Conservation (phyloP, 345 rosid genomes). For the Eucalyptus polybractea region DNA sequence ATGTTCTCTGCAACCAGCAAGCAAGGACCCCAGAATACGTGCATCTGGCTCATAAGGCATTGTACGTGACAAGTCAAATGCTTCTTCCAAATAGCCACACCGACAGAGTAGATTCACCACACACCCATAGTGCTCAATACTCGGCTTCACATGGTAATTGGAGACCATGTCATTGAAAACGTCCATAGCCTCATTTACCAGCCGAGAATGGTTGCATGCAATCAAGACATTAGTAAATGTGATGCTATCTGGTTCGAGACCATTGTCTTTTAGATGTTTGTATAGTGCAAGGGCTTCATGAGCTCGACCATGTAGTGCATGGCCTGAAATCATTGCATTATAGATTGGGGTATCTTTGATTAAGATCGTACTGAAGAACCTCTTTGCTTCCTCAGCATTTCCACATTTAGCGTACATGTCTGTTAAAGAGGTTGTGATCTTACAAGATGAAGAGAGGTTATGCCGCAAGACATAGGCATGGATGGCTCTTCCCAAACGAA, state of each 20-base stretch:
- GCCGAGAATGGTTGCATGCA: slow-evolving; percentile 29
- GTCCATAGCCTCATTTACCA: slow-evolving; percentile 22
- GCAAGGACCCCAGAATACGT: slow-evolving; percentile 25
- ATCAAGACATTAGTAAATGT: slow-evolving; percentile 31
- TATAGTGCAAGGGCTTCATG: slow-evolving; percentile 19
- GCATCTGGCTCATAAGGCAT: slow-evolving; percentile 45
- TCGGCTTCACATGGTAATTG: slow-evolving; percentile 9
- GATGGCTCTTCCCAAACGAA: slow-evolving; percentile 33
- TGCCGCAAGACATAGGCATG: slow-evolving; percentile 46
- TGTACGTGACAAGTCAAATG: slow-evolving; percentile 8
- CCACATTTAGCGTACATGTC: slow-evolving; percentile 76
- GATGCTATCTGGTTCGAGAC: slow-evolving; percentile 29
- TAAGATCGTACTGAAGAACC: slow-evolving; percentile 11
- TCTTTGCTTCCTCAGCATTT: slow-evolving; percentile 22
- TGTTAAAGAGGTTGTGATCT: slow-evolving; percentile 31
- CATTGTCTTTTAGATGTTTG: slow-evolving; percentile 6
- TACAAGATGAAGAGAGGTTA: slow-evolving; percentile 4
- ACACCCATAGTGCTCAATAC: slow-evolving; percentile 46
- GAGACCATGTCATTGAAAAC: slow-evolving; percentile 17
- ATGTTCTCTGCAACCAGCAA: slow-evolving; percentile 21
- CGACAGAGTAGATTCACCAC: slow-evolving; percentile 27
- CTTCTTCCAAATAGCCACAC: slow-evolving; percentile 24
- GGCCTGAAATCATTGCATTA: slow-evolving; percentile 42
- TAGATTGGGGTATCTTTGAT: slow-evolving; percentile 22
- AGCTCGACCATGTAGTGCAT: slow-evolving; percentile 26